Evolutionary conservation across 176 grass and related monocot genomes (phyloP).

Genomic region (Bonia amplexicaulis): DNA sequence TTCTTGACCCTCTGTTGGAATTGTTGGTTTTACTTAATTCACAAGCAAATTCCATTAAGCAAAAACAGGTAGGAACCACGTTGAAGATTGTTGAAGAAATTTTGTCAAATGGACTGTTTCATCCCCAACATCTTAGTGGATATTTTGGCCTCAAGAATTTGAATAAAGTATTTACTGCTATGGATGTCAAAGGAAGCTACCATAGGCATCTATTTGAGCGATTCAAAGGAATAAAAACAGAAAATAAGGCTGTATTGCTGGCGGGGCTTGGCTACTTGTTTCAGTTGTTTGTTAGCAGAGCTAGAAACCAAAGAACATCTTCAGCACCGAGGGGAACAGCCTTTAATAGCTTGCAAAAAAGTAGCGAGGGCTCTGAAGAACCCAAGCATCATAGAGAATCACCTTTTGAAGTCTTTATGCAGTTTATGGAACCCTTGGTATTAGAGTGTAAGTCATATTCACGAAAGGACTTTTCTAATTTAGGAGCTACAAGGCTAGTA

Average conservation of each 20-base stretch:
- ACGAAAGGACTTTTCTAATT: constrained; percentile 44
- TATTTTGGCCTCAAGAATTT: constrained; percentile 78
- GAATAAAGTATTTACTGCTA: constrained; percentile 25
- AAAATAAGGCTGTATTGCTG: constrained; percentile 83
- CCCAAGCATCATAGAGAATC: constrained; percentile 50
- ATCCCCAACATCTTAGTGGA: constrained; percentile 74
- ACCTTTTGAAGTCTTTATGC: constrained; percentile 79
- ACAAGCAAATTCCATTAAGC: constrained; percentile 41
- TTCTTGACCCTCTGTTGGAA: constrained; percentile 69
- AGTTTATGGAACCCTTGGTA: constrained; percentile 84
- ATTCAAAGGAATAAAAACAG: constrained; percentile 69
- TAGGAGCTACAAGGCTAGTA: constrained; percentile 58
- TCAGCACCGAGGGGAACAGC: constrained; percentile 5
- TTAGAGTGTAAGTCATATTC: constrained; percentile 61
- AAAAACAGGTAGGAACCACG: constrained; percentile 22
- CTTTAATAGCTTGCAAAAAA: constrained; percentile 25
- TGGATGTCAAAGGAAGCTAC: constrained; percentile 83
- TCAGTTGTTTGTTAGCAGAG: constrained; percentile 60
- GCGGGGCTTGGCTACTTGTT: constrained; percentile 82
- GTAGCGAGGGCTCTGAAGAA: constrained; percentile 52
- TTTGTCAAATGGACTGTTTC: constrained; percentile 81
- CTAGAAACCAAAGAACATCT: constrained; percentile 49
- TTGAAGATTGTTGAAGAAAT: constrained; percentile 75
- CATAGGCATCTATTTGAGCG: constrained; percentile 80
- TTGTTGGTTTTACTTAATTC: constrained; percentile 81